These are phyloP conservation scores for Aeschynomene evenia DNA, from an alignment of 306 rosid genomes.

Conservation along the genomic window DNA sequence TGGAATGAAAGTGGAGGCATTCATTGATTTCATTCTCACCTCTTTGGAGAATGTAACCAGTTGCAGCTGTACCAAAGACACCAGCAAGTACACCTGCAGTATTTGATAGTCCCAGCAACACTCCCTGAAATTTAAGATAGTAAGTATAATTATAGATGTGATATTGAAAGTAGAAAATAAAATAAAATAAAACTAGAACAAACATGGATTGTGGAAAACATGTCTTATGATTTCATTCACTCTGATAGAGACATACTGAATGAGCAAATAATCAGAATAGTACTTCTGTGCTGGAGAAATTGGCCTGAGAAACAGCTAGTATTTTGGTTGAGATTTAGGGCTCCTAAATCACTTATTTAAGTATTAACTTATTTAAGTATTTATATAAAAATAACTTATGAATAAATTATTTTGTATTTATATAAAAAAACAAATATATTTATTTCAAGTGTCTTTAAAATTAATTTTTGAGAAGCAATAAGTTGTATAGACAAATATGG, in stretches of 20 bases:
- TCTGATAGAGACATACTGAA: background rate
- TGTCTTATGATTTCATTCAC: background rate
- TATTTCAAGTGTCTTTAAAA: no score
- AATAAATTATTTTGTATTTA: no score
- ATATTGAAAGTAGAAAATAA: background rate
- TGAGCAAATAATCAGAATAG: background rate
- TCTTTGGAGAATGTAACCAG: slow-evolving; percentile 89
- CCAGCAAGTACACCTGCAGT: slow-evolving; percentile 98
- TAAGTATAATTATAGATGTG: slow-evolving; percentile 17
- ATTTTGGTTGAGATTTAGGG: background rate
- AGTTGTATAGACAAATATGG: no score
- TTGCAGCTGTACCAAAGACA: slow-evolving; percentile 94
- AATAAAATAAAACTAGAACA: slow-evolving; percentile 8
- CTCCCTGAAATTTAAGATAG: slow-evolving; percentile 63
- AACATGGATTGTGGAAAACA: background rate
- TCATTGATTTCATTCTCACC: slow-evolving; percentile 45
- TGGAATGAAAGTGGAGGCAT: background rate
- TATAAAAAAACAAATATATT: no score
- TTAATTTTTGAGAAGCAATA: no score
- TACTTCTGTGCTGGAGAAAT: background rate
- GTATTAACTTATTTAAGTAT: no score
- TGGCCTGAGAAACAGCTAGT: background rate
- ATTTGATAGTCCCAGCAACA: slow-evolving; percentile 82
- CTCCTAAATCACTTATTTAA: no score
- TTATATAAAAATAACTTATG: no score